These are phyloP conservation scores for Furcasterigmium furcatum DNA, from an alignment of 2,329 filamentous ascomycete species.

Conservation along the genomic window DNA sequence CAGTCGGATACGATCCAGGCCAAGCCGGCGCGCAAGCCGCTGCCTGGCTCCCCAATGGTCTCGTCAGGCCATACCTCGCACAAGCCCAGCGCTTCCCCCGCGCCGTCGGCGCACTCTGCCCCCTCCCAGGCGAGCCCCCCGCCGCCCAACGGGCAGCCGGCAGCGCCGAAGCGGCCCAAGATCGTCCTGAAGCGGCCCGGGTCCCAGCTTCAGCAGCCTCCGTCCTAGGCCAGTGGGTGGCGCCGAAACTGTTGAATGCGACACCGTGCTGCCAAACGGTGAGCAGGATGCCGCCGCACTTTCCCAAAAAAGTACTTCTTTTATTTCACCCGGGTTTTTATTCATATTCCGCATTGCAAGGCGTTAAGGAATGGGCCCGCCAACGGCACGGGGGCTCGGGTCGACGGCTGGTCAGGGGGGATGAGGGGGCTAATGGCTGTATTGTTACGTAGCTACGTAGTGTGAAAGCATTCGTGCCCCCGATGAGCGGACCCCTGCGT, in stretches of 20 bases:
- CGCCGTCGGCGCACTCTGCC: not conserved
- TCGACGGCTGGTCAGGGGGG: no score
- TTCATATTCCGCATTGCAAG: slow-evolving; percentile 1
- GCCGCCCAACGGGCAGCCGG: slow-evolving; percentile 2
- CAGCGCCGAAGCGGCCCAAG: slow-evolving; percentile 12
- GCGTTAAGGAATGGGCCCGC: not conserved
- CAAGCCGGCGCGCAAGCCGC: slow-evolving; percentile 32
- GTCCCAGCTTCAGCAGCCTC: not conserved
- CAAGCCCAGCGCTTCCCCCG: slow-evolving; percentile 4
- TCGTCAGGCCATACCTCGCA: slow-evolving; percentile 5
- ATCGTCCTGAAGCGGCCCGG: slow-evolving; percentile 13
- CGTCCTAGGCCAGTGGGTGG: no score
- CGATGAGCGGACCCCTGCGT: no score
- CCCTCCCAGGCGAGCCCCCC: not conserved
- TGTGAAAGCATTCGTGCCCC: no score
- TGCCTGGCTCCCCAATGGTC: slow-evolving; percentile 2
- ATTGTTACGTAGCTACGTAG: no score
- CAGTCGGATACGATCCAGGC: slow-evolving; percentile 22
- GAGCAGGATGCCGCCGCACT: no score
- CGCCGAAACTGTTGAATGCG: no score
- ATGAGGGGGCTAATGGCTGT: no score
- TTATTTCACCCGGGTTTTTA: not conserved
- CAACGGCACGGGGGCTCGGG: no score
- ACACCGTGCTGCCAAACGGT: no score
- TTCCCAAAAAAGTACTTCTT: no score